Conservation (phyloP, 371 early-diverging fungal genomes). For the Lichtheimia corymbifera region DNA sequence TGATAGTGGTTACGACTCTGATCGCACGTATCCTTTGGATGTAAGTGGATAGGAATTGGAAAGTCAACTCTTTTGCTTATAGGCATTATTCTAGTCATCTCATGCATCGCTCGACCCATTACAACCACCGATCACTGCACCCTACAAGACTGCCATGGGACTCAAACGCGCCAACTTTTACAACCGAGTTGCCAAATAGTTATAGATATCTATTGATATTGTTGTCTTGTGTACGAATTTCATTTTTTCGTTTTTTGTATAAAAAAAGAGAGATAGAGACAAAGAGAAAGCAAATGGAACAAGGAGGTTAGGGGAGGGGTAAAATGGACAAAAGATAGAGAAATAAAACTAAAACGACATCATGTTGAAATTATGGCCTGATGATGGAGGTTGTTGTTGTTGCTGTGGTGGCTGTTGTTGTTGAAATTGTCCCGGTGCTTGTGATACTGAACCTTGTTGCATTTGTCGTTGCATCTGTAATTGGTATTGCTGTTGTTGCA, state of each 20-base stretch:
- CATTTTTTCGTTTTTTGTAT: too few relatives aligned
- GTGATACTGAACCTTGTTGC: conserved; percentile 6
- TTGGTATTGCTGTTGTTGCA: conserved; percentile 21
- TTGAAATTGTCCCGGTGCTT: conserved; percentile 6
- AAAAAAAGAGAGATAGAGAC: background rate
- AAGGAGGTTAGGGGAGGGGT: too few relatives aligned
- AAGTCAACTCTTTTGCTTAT: conserved; percentile 3
- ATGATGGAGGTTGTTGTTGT: conserved; percentile 13
- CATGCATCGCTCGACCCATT: conserved; percentile 73
- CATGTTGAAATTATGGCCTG: conserved; percentile 25
- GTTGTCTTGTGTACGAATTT: too few relatives aligned
- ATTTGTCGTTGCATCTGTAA: conserved; percentile 21
- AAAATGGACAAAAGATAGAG: too few relatives aligned
- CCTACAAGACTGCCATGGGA: conserved; percentile 85
- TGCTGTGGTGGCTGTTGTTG: conserved; percentile 6
- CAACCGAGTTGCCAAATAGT: conserved; percentile 53
- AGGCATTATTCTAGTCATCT: conserved; percentile 12
- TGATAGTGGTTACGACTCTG: conserved; percentile 77
- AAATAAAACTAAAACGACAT: conserved; percentile 19
- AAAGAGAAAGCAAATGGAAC: background rate
- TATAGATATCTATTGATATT: conserved; percentile 5
- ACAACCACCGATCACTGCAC: conserved; percentile 89
- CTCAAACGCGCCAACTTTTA: conserved; percentile 78
- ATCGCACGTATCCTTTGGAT: conserved; percentile 79
- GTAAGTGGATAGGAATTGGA: conserved; percentile 23